These are phyloP conservation scores for Citeromyces matritensis DNA, from an alignment of 805 yeast genomes.

Conservation along the genomic window DNA sequence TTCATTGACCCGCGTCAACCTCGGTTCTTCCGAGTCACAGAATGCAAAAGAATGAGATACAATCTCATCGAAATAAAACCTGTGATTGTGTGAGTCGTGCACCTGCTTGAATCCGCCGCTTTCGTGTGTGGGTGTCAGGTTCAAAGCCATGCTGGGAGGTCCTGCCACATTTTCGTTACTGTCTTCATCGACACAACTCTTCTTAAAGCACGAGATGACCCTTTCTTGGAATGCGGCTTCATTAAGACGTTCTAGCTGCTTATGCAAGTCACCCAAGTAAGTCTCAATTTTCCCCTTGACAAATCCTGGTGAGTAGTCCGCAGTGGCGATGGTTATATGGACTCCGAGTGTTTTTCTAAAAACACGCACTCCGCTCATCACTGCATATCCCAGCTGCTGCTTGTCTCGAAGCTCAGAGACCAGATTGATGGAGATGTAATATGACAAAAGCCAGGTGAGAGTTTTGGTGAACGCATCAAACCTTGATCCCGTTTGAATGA, in stretches of 20 bases:
- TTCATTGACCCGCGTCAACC: slow-evolving; percentile 16
- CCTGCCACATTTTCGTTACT: slow-evolving; percentile 7
- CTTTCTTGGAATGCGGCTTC: slow-evolving; percentile 18
- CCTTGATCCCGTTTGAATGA: slow-evolving; percentile 41
- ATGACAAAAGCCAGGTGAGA: slow-evolving; percentile 29
- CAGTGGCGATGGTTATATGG: slow-evolving; percentile 42
- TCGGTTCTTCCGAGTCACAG: slow-evolving; percentile 14
- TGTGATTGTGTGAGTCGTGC: slow-evolving; percentile 21
- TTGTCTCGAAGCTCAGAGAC: slow-evolving; percentile 33
- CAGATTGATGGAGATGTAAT: slow-evolving; percentile 26
- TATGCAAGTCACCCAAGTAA: slow-evolving; percentile 26
- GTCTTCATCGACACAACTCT: slow-evolving; percentile 6
- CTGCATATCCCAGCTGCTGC: slow-evolving; percentile 48
- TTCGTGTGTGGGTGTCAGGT: slow-evolving; percentile 8
- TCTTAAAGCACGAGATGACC: slow-evolving; percentile 22
- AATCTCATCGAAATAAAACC: slow-evolving; percentile 7
- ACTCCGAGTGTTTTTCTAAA: slow-evolving; percentile 40
- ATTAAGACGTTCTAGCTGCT: slow-evolving; percentile 10
- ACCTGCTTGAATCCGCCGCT: slow-evolving; percentile 7
- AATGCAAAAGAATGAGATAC: slow-evolving; percentile 7
- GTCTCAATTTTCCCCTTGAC: slow-evolving; percentile 31
- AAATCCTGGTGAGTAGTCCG: slow-evolving; percentile 20
- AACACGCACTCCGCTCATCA: slow-evolving; percentile 38
- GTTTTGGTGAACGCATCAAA: slow-evolving; percentile 16
- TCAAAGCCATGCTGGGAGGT: slow-evolving; percentile 10